A percentile compares a stretch with the other conserved stretches of the same genome.
Evolutionary conservation across 2,329 filamentous ascomycete species (phyloP).

Genomic region (Immersiporthe knoxdaviesiana): DNA sequence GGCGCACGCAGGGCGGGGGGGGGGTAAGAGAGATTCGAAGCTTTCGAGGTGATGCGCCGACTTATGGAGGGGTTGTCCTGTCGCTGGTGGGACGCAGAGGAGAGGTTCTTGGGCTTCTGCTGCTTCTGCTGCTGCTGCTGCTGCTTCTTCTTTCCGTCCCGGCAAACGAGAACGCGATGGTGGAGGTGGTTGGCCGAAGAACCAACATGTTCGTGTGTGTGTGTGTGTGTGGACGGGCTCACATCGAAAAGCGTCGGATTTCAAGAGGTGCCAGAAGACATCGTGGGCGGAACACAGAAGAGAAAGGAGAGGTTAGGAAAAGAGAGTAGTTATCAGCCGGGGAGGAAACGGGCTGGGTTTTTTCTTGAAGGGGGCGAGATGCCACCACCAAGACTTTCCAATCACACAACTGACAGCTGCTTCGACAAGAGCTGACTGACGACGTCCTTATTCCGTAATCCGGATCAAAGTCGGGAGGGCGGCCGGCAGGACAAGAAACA

Average conservation of each 20-base stretch:
- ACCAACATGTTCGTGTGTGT: constrained; percentile 35
- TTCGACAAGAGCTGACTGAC: background rate
- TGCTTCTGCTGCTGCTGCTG: constrained; percentile 10
- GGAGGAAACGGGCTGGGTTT: background rate
- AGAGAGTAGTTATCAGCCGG: background rate
- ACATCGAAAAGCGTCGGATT: constrained; percentile 5
- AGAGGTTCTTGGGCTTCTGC: constrained; percentile 21
- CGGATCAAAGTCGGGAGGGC: constrained; percentile 17
- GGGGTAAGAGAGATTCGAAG: background rate
- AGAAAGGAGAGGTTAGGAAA: background rate
- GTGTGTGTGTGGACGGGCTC: background rate
- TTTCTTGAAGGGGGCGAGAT: background rate
- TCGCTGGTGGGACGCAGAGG: constrained; percentile 23
- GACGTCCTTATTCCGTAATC: constrained; percentile 12
- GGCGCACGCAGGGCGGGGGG: background rate
- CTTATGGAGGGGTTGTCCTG: constrained; percentile 20
- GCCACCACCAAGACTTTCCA: constrained; percentile 1
- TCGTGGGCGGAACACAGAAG: background rate
- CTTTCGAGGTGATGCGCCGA: background rate
- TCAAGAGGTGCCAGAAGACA: background rate
- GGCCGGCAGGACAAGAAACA: background rate
- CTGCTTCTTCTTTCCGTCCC: constrained; percentile 27
- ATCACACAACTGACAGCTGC: background rate
- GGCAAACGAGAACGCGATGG: constrained; percentile 35
- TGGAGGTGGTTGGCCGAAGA: constrained; percentile 34